Conservation (phyloP, 2,329 filamentous ascomycete genomes). For the Colletotrichum tropicicola region DNA sequence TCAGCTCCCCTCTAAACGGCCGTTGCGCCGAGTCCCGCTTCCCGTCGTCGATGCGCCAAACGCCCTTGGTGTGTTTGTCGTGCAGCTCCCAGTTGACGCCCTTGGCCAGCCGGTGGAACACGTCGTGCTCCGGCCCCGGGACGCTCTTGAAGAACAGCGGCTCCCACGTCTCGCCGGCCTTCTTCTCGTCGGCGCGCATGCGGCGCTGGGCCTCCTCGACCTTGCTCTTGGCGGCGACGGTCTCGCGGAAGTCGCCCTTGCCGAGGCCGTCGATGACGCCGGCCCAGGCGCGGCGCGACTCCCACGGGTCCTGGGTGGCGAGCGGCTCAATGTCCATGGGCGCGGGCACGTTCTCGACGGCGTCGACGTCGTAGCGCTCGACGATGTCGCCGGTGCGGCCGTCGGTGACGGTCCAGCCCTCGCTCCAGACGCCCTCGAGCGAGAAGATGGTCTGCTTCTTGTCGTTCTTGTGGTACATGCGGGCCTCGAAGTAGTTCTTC, state of each 20-base stretch:
- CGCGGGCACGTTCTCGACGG: conserved; percentile 40
- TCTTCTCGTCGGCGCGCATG: conserved; percentile 74
- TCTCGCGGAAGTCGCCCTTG: conserved; percentile 78
- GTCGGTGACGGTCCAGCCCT: conserved; percentile 40
- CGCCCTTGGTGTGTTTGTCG: conserved; percentile 47
- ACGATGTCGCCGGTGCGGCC: conserved; percentile 40
- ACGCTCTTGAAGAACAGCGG: conserved; percentile 46
- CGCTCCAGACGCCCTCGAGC: conserved; percentile 31
- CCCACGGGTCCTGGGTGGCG: conserved; percentile 79
- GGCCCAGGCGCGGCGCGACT: conserved; percentile 82
- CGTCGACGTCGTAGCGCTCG: conserved; percentile 48
- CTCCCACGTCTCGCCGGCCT: conserved; percentile 51
- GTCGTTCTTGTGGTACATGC: conserved; percentile 49
- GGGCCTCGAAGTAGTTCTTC: conserved; percentile 56
- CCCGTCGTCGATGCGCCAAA: conserved; percentile 45
- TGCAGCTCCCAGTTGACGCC: conserved; percentile 40
- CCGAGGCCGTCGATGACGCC: conserved; percentile 78
- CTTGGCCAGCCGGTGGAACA: conserved; percentile 42
- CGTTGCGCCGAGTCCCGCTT: conserved; percentile 35
- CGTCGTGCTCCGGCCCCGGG: conserved; percentile 36
- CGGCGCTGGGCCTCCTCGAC: conserved; percentile 86
- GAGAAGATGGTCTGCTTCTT: conserved; percentile 39
- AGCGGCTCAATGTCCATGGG: conserved; percentile 55
- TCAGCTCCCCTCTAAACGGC: conserved; percentile 43
- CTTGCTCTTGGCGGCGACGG: conserved; percentile 76